Conservation (phyloP, 2,329 filamentous ascomycete species). For the Clonostachys solani region DNA sequence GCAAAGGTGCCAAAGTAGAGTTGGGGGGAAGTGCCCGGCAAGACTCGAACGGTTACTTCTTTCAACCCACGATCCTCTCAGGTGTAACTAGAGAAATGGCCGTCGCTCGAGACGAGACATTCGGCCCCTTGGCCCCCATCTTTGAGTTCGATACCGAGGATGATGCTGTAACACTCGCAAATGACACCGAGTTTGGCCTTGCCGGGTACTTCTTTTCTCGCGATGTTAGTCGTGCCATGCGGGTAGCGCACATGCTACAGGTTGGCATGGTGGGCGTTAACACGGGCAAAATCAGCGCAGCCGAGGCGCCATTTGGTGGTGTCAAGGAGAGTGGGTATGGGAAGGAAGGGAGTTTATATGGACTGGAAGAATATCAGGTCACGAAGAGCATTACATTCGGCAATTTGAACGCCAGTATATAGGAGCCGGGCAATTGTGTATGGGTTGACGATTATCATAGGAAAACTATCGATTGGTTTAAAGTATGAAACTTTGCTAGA, state of each 20-base stretch:
- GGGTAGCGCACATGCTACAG: conserved; percentile 50
- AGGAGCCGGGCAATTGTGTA: no score
- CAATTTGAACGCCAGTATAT: not conserved
- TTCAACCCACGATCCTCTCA: conserved; percentile 66
- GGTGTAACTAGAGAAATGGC: conserved; percentile 31
- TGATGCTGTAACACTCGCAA: conserved; percentile 29
- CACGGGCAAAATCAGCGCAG: conserved; percentile 35
- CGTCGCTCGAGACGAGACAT: conserved; percentile 22
- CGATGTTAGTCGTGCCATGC: conserved; percentile 27
- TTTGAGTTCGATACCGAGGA: conserved; percentile 27
- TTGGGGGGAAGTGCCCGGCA: conserved; percentile 60
- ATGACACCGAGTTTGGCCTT: conserved; percentile 32
- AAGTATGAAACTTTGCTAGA: no score
- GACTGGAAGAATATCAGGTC: conserved; percentile 53
- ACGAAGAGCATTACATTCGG: conserved; percentile 47
- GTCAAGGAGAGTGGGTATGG: conserved; percentile 60
- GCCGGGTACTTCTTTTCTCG: conserved; percentile 26
- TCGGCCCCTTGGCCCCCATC: conserved; percentile 20
- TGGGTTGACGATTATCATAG: no score
- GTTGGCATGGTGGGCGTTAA: conserved; percentile 68
- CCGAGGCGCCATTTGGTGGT: conserved; percentile 44
- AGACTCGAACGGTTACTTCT: conserved; percentile 59
- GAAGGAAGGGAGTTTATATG: conserved; percentile 55
- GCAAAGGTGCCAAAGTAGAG: conserved; percentile 54
- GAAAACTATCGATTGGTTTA: no score